phyloP scores from a whole-genome alignment of 108 stramenopile genomes.

The Ochromonas danica region DNA sequence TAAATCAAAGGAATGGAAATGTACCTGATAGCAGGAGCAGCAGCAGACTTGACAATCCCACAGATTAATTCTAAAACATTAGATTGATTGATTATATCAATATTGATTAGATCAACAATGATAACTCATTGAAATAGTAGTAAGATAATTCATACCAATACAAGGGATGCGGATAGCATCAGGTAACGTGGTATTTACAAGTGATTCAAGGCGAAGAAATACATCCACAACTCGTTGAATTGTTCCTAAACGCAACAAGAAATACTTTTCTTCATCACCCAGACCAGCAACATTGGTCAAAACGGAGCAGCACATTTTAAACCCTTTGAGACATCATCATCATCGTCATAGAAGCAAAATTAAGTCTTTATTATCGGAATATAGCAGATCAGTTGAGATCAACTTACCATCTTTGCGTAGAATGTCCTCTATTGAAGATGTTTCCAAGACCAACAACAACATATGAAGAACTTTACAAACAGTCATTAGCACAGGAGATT shows the following conservation, averaged over 20 bases:
- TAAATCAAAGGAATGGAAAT: background rate
- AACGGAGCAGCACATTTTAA: background rate
- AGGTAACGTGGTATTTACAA: background rate
- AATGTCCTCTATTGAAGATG: background rate
- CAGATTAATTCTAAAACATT: background rate
- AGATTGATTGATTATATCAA: background rate
- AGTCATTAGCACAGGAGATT: background rate
- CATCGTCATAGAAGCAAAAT: background rate
- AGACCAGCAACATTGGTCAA: background rate
- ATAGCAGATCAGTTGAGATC: background rate
- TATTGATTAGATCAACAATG: background rate
- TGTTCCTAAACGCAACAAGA: slow-evolving; percentile 4
- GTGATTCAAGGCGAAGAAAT: background rate
- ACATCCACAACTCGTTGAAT: background rate
- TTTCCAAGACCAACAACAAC: background rate
- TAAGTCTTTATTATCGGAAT: background rate
- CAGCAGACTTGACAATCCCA: background rate
- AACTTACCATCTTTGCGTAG: slow-evolving; percentile 1
- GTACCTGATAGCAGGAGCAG: background rate
- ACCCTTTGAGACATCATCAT: background rate
- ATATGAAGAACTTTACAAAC: background rate
- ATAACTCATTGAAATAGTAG: background rate
- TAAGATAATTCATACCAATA: background rate
- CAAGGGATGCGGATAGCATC: background rate
- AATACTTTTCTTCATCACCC: background rate